Base-by-base conservation (phyloP, 495 filamentous ascomycete species). In the Neurospora discreta region DNA sequence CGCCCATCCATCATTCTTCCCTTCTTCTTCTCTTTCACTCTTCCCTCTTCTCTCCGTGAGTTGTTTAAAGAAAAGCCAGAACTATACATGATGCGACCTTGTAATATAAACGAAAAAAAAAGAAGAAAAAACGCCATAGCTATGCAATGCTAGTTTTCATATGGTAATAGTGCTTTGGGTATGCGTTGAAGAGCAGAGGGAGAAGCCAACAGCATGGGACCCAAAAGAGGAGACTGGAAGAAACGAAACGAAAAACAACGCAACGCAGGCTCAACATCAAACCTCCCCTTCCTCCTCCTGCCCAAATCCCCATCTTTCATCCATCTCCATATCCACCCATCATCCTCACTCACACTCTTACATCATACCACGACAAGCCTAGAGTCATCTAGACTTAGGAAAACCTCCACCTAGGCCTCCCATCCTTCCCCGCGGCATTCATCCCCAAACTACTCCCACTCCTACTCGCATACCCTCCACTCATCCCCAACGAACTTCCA, bases 391-490 rank as follows among this genome's bases (percentile, higher is more conserved):
- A 46, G 5, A n/a, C 41, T 43, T 4, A 13, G 3, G 23, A 10
- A 30, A 15, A 16, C 71, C 77, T 74, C 80, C 80, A 81, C 68
- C 72, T 74, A 4, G 80, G 80, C 74, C 58, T 75, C 39, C n/a
- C 16, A 58, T 78, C 75, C 71, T 77, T 77, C 16, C 74, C 71
- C 40, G 73, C 73, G 5, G 43, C 18, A 33, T 76, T 74, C 46
- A 52, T 52, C 44, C 44, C 46, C 20, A 58, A 13, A 2, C 5
- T 7, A 23, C 46, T 58, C 11, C 46, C 46, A 16, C 46, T 58
- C 46, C 46, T 58, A 58, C 46, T 58, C 46, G 20, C 20, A 13
- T 16, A 3, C 11, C 46, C 42, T n/a, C 42, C 42, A 1, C 42
- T 18, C 42, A 44, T 44, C 42, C 42, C 52, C 23, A 60, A 1